Conservation (phyloP, 2,329 filamentous ascomycete species). For the Venturia effusa region DNA sequence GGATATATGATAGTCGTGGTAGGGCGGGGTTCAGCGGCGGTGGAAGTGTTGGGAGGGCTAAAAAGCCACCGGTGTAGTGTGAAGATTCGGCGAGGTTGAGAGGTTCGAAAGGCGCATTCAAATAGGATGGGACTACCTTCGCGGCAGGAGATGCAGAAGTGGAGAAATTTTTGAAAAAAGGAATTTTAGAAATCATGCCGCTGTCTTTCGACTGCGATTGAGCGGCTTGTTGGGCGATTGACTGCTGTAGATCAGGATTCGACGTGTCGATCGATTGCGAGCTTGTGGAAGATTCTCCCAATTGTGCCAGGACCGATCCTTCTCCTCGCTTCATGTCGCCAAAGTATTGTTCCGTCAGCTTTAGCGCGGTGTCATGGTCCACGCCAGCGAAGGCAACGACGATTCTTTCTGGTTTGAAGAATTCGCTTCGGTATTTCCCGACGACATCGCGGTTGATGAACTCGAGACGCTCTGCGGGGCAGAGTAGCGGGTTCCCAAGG, state of each 20-base stretch:
- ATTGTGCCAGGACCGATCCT: conserved; percentile 40
- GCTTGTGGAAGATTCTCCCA: conserved; percentile 44
- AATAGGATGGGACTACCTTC: conserved; percentile 23
- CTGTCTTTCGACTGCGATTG: conserved; percentile 44
- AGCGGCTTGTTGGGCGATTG: not conserved
- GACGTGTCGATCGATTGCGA: conserved; percentile 21
- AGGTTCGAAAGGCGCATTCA: conserved; percentile 18
- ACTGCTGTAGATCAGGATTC: conserved; percentile 23
- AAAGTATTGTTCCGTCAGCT: conserved; percentile 73
- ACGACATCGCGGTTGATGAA: conserved; percentile 66
- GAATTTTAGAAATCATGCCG: conserved; percentile 68
- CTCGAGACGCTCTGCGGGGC: conserved; percentile 70
- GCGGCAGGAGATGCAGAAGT: conserved; percentile 57
- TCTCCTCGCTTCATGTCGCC: conserved; percentile 66
- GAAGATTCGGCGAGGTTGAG: conserved; percentile 54
- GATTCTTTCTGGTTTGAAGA: conserved; percentile 82
- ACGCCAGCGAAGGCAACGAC: conserved; percentile 94
- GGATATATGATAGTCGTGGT: conserved; percentile 80
- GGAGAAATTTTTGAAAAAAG: conserved; percentile 82
- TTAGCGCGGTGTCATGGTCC: conserved; percentile 67
- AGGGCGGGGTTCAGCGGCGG: conserved; percentile 66
- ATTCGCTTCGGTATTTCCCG: conserved; percentile 66
- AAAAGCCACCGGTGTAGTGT: conserved; percentile 88
- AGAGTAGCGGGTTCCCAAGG: conserved; percentile 83
- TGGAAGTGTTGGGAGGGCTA: conserved; percentile 71